Percentiles rank a stretch among this genome's conserved stretches.
These are phyloP conservation scores for Penicillium steckii DNA, from an alignment of 495 filamentous ascomycete genomes.

Conservation along the genomic window DNA sequence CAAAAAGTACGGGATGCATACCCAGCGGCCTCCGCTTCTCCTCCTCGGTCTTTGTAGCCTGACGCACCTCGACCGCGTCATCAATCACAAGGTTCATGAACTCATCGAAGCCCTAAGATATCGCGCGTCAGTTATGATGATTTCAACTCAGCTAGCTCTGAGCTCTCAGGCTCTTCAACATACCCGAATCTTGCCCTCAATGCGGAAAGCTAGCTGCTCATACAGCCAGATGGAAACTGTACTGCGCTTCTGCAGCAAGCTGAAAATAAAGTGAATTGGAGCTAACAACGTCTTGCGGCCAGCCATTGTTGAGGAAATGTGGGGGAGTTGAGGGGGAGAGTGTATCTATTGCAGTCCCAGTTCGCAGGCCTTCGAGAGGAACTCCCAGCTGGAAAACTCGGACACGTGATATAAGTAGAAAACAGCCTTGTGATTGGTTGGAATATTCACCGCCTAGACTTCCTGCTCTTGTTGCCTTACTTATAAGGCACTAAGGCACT, in stretches of 20 bases:
- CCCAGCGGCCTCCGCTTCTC: conserved; percentile 80
- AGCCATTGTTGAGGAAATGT: conserved; percentile 65
- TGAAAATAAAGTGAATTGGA: conserved; percentile 99
- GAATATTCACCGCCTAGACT: background rate
- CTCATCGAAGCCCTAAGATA: conserved; percentile 83
- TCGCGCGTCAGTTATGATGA: background rate
- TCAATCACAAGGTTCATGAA: conserved; percentile 99
- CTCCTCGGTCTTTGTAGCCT: conserved; percentile 74
- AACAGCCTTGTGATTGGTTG: conserved; percentile 1
- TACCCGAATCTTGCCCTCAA: conserved; percentile 93
- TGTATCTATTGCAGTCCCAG: background rate
- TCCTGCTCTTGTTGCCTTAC: background rate
- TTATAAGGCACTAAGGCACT: background rate
- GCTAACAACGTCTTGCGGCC: conserved; percentile 89
- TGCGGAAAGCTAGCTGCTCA: conserved; percentile 89
- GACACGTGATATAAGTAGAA: conserved; percentile 1
- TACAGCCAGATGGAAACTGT: conserved; percentile 94
- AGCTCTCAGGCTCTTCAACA: background rate
- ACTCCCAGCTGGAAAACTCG: background rate
- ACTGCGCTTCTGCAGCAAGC: conserved; percentile 82
- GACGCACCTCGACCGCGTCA: conserved; percentile 89
- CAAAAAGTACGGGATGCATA: conserved; percentile 45
- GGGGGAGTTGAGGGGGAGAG: background rate
- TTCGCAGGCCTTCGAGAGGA: background rate
- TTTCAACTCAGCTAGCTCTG: background rate